Percentiles rank a stretch among this genome's conserved stretches.
Conservation (phyloP, 2,329 filamentous ascomycete genomes). For the Pseudomassariella vexata region DNA sequence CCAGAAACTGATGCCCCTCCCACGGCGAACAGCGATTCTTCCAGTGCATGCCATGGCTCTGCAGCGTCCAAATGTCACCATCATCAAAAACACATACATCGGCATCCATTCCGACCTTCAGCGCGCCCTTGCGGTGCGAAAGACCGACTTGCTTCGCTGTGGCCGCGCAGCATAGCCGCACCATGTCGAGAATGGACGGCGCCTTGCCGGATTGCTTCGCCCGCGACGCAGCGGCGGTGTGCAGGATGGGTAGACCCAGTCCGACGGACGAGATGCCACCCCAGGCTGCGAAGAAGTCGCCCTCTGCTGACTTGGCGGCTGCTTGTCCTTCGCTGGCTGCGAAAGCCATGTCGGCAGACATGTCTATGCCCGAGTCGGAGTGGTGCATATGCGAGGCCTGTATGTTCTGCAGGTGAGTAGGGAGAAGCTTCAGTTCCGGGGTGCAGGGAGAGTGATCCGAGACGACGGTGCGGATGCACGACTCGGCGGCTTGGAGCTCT, state of each 20-base stretch:
- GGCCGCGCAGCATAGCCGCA: constrained; percentile 77
- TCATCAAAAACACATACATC: constrained; percentile 94
- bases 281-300: constrained; percentile 95
- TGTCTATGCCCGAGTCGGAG: constrained; percentile 48
- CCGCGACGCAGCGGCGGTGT: constrained; percentile 67
- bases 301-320: constrained; percentile 39
- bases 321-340: constrained; percentile 28
- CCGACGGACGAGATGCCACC: constrained; percentile 94
- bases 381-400: constrained; percentile 33
- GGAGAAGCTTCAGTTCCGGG: constrained; percentile 85
- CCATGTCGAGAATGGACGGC: constrained; percentile 67
- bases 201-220: constrained; percentile 37
- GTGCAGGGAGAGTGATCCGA: constrained; percentile 97
- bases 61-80: constrained; percentile 67
- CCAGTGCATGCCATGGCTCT: constrained; percentile 80
- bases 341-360: constrained; percentile 29
- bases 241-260: constrained; percentile 83
- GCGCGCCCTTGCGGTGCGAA: constrained; percentile 71
- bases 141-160: constrained; percentile 87
- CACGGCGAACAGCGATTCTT: constrained; percentile 90
- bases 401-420: constrained; percentile 55
- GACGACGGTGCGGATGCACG: constrained; percentile 86
- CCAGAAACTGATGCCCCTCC: constrained; percentile 72
- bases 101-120: constrained; percentile 77
- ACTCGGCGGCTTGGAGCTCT: constrained; percentile 65